Percentiles rank a stretch among this genome's conserved stretches.
phyloP scores from a whole-genome alignment of 2,329 filamentous ascomycete species.

The Penicillium occitanis region DNA sequence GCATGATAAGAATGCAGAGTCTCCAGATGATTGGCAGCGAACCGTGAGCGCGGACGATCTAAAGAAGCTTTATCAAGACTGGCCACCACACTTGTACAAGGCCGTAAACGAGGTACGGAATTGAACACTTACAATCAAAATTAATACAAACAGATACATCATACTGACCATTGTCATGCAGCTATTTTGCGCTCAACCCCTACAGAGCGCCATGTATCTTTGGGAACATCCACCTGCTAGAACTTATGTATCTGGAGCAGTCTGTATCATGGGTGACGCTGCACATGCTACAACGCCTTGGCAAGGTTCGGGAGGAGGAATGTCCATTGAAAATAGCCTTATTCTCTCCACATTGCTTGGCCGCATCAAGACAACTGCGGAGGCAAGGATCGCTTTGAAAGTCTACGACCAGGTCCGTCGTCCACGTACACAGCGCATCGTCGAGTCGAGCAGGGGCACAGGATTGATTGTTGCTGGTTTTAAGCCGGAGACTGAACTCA shows the following conservation, averaged over 20 bases:
- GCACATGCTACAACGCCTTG: conserved; percentile 42
- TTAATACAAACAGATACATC: background rate
- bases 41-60: conserved; percentile 9
- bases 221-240: conserved; percentile 14
- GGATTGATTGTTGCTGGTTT: background rate
- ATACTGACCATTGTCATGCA: too few species aligned
- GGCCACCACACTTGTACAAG: conserved; percentile 2
- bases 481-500: background rate
- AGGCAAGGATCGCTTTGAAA: conserved; percentile 39
- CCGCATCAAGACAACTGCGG: conserved; percentile 1
- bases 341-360: conserved; percentile 35
- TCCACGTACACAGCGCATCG: conserved; percentile 47
- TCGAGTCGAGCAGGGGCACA: conserved; percentile 40
- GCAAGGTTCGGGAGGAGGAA: conserved; percentile 38
- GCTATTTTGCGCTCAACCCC: background rate
- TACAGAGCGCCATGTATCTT: conserved; percentile 16
- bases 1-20: conserved; percentile 8
- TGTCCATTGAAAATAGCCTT: conserved; percentile 41
- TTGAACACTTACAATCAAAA: background rate
- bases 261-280: conserved; percentile 35
- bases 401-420: conserved; percentile 50
- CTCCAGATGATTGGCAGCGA: conserved; percentile 12
- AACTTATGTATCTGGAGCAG: conserved; percentile 10
- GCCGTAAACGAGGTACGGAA: conserved; percentile 4
- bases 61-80: conserved; percentile 11